Conservation (phyloP, 2,329 filamentous ascomycete species). For the Epichloe amarillans region DNA sequence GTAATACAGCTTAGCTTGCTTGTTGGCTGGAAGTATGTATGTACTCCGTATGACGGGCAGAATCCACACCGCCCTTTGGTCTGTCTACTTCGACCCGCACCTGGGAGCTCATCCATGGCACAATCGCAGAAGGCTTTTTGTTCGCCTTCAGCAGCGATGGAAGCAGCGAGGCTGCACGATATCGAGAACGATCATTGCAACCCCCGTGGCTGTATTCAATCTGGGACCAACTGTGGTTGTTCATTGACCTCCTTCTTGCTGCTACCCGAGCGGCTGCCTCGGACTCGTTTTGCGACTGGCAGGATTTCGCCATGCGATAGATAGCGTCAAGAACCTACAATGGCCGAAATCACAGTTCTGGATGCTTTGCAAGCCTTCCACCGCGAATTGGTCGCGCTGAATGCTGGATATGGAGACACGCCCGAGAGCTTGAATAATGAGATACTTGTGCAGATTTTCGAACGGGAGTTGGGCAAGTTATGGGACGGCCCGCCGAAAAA, state of each 20-base stretch:
- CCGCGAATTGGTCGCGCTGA: conserved; percentile 66
- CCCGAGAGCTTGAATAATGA: conserved; percentile 58
- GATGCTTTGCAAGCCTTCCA: conserved; percentile 74
- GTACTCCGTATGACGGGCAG: conserved; percentile 14
- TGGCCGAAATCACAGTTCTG: conserved; percentile 63
- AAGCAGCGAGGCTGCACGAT: conserved; percentile 21
- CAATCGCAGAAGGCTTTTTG: conserved; percentile 9
- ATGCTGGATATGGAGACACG: conserved; percentile 48
- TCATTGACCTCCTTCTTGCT: not conserved
- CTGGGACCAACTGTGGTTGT: conserved; percentile 6
- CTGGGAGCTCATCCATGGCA: conserved; percentile 9
- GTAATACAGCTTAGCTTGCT: conserved; percentile 1
- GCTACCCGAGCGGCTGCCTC: not conserved
- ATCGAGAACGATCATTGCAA: conserved; percentile 9
- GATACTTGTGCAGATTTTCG: conserved; percentile 56
- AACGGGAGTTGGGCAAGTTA: conserved; percentile 56
- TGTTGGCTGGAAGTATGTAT: not conserved
- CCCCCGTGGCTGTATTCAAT: conserved; percentile 4
- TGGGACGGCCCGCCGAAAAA: conserved; percentile 65
- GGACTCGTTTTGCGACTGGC: not conserved
- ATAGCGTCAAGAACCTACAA: conserved; percentile 33
- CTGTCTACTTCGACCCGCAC: conserved; percentile 17
- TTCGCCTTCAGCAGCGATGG: conserved; percentile 10
- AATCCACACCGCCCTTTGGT: conserved; percentile 20
- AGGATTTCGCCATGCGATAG: conserved; percentile 31